phyloP scores from a whole-genome alignment of 331 rosid genomes.

The Quercus phellos region DNA sequence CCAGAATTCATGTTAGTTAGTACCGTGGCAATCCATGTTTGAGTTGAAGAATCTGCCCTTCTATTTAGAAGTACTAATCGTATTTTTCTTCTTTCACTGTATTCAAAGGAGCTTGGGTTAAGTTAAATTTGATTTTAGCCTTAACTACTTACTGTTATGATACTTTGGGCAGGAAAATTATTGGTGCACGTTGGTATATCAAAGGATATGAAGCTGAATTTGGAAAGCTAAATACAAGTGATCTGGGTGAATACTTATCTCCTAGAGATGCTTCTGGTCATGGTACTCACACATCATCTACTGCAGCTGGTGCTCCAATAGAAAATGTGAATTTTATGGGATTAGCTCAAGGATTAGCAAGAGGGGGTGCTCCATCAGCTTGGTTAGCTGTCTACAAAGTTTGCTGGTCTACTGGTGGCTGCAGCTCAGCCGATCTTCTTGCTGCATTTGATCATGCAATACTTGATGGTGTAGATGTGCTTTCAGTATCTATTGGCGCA shows the following conservation, averaged over 20 bases:
- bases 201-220: conserved; percentile 70
- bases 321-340: conserved; percentile 44
- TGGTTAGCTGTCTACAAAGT: conserved; percentile 53
- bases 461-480: conserved; percentile 48
- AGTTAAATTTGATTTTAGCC: not conserved
- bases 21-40: not conserved
- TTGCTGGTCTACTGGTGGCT: conserved; percentile 55
- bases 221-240: conserved; percentile 44
- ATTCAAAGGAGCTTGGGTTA: not conserved
- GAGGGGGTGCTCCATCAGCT: conserved; percentile 72
- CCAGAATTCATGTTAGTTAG: not conserved
- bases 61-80: not conserved
- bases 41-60: not conserved
- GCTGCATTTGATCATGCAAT: conserved; percentile 66
- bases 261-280: conserved; percentile 57
- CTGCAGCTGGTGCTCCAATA: conserved; percentile 48
- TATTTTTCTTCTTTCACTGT: not conserved
- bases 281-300: conserved; percentile 65
- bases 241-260: conserved; percentile 42
- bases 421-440: conserved; percentile 59
- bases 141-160: not conserved
- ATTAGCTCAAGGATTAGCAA: conserved; percentile 46
- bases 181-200: conserved; percentile 64
- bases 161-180: conserved; percentile 47
- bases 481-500: conserved; percentile 53